Base-by-base conservation (phyloP, 345 rosid genomes). In the Physaria fendleri region DNA sequence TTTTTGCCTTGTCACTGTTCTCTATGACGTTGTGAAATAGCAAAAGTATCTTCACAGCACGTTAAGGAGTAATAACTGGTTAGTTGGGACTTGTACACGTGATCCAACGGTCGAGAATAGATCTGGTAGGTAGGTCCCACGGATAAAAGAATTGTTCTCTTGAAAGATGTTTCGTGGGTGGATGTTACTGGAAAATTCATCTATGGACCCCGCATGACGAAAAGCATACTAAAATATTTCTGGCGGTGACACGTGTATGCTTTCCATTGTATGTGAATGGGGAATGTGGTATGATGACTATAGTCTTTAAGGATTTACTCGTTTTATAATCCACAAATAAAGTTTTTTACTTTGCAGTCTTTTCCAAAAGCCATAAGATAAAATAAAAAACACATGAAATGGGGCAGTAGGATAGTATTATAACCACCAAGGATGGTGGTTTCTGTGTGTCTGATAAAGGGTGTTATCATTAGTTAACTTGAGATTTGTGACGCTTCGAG, bases 401-500 rank as follows among this genome's bases (percentile, higher is more conserved):
- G 24, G 24, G 24, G 24, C 2, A 22, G 4, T 22, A 27, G 0
- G 7, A 1, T 29, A 32, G 23, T 38, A 45, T 46, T 13, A 15
- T 22, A 22, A 60, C 40, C 60, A 59, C 40, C 7, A 66, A 51
- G 38, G 53, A 43, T 25, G 51, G 66, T 59, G 56, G 40, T 45
- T n/a, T n/a, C n/a, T 25, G 29, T 21, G 42, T 25, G 62, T 37
- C 48, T 53, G 33, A 25, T 18, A 18, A 13, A 34, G 27, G 27
- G 34, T 37, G 23, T 13, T 22, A 22, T 42, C 24, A 55, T 77
- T 72, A 79, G 58, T 20, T 71, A 40, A 71, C 81, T 65, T 83
- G 85, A 55, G 95, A 78, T 78, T 71, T 89, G 78, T 76, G 94
- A 62, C 96, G 90, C 80, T 93, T 93, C 15, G 61, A 13, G 68